phyloP scores from a whole-genome alignment of 2,329 filamentous ascomycete species.

The Trichoderma aggressivum region DNA sequence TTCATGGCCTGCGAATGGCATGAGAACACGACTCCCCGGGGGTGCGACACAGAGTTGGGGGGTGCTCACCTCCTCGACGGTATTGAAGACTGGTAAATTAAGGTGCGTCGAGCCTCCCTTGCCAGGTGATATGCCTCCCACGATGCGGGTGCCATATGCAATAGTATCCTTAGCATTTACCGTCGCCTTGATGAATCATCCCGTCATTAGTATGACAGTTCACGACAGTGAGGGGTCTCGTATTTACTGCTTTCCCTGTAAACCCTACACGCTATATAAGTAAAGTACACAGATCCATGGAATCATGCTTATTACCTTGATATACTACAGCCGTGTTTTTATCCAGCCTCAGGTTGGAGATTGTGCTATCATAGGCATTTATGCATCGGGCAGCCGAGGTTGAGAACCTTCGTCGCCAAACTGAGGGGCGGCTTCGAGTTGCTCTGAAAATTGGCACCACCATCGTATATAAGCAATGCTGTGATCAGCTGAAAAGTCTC shows the following conservation, averaged over 20 bases:
- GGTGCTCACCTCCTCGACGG: slow-evolving; percentile 31
- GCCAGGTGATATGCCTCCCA: slow-evolving; percentile 38
- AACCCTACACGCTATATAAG: slow-evolving; percentile 29
- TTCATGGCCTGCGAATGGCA: slow-evolving; percentile 31
- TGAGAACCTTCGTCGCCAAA: not conserved
- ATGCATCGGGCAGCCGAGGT: slow-evolving; percentile 25
- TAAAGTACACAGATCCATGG: not conserved
- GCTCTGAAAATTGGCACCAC: not conserved
- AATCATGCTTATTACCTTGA: slow-evolving; percentile 26
- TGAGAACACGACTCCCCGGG: not conserved
- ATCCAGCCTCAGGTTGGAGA: slow-evolving; percentile 30
- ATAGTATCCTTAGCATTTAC: slow-evolving; percentile 38
- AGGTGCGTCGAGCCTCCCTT: slow-evolving; percentile 35
- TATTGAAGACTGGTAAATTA: slow-evolving; percentile 35
- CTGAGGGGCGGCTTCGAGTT: not conserved
- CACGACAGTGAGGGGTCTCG: not conserved
- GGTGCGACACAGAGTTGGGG: not conserved
- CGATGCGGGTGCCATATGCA: slow-evolving; percentile 37
- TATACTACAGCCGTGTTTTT: slow-evolving; percentile 35
- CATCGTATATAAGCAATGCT: not conserved
- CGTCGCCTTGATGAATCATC: slow-evolving; percentile 30
- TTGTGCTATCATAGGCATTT: slow-evolving; percentile 28
- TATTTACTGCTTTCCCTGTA: slow-evolving; percentile 36
- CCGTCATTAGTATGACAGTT: not conserved
- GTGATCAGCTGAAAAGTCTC: not conserved